Percentiles rank a stretch among this genome's conserved stretches.
Conservation (phyloP, 2,329 filamentous ascomycete genomes). For the Pyrenochaeta sp. region DNA sequence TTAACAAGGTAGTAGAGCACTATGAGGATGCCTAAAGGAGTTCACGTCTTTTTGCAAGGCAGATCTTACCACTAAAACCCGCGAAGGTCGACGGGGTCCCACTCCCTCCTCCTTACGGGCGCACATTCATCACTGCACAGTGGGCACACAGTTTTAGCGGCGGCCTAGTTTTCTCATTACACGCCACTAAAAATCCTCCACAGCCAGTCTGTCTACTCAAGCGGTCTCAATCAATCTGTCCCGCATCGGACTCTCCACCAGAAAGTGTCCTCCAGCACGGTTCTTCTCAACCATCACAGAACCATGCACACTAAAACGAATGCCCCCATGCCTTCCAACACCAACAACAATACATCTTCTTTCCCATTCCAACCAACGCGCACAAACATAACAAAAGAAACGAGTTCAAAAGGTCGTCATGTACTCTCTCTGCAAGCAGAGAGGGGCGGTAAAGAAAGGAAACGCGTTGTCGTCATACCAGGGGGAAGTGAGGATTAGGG, state of each 20-base stretch:
- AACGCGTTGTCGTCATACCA: slow-evolving; percentile 12
- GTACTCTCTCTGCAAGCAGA: slow-evolving; percentile 43
- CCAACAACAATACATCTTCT: slow-evolving; percentile 23
- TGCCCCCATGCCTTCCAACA: slow-evolving; percentile 19
- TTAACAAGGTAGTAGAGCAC: too few species aligned
- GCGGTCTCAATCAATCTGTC: slow-evolving; percentile 37
- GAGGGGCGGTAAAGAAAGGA: slow-evolving; percentile 23
- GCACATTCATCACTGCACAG: slow-evolving; percentile 7
- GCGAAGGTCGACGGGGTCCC: too few species aligned
- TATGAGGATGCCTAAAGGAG: too few species aligned
- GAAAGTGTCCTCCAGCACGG: slow-evolving; percentile 33
- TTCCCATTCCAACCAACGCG: slow-evolving; percentile 12
- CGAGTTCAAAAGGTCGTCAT: slow-evolving; percentile 38
- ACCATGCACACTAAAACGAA: slow-evolving; percentile 28
- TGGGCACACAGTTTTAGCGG: slow-evolving; percentile 26
- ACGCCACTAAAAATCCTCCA: slow-evolving; percentile 32
- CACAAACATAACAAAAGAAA: slow-evolving; percentile 41
- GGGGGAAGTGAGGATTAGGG: slow-evolving; percentile 18
- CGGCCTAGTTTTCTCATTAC: slow-evolving; percentile 40
- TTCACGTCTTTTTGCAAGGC: too few species aligned
- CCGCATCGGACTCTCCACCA: slow-evolving; percentile 30
- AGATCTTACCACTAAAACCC: too few species aligned
- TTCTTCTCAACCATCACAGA: slow-evolving; percentile 30
- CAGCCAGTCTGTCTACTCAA: slow-evolving; percentile 30
- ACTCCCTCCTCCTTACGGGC: too few species aligned